Percentiles rank a stretch among this genome's conserved stretches.
These are phyloP conservation scores for Suillus weaverae DNA, from an alignment of 768 basidiomycete species.

Conservation along the genomic window DNA sequence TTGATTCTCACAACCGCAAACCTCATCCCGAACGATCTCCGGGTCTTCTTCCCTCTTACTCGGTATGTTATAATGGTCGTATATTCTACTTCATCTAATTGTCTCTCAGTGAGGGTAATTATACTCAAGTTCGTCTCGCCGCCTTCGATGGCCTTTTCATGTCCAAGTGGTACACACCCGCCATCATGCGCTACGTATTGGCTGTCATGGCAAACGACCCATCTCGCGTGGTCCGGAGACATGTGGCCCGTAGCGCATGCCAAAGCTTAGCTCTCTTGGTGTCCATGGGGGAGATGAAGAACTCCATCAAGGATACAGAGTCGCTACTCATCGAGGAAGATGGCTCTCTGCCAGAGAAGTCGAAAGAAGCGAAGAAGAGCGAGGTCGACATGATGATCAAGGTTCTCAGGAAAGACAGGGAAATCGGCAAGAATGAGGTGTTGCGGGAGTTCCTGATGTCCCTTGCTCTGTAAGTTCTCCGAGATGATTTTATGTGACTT, in stretches of 20 bases:
- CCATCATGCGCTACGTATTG: slow-evolving; percentile 85
- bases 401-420: slow-evolving; percentile 82
- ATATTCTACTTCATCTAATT: slow-evolving; percentile 11
- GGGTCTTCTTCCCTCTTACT: slow-evolving; percentile 84
- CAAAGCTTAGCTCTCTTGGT: slow-evolving; percentile 85
- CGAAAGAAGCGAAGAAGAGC: slow-evolving; percentile 76
- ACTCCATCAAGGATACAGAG: slow-evolving; percentile 67
- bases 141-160: slow-evolving; percentile 94
- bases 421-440: slow-evolving; percentile 77
- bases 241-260: slow-evolving; percentile 83
- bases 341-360: slow-evolving; percentile 66
- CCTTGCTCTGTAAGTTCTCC: slow-evolving; percentile 64
- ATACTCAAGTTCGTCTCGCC: slow-evolving; percentile 84
- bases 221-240: slow-evolving; percentile 78
- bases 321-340: slow-evolving; percentile 86
- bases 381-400: slow-evolving; percentile 86
- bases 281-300: slow-evolving; percentile 89
- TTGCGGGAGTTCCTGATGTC: slow-evolving; percentile 81
- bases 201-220: slow-evolving; percentile 85
- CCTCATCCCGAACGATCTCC: slow-evolving; percentile 73
- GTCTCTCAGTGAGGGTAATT: slow-evolving; percentile 81
- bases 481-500: slow-evolving; percentile 8
- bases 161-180: slow-evolving; percentile 83
- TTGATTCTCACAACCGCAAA: slow-evolving; percentile 74
- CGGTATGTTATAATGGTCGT: slow-evolving; percentile 50